These are phyloP conservation scores for Entomortierella beljakovae DNA, from an alignment of 192 early-diverging fungal genomes.

Conservation along the genomic window DNA sequence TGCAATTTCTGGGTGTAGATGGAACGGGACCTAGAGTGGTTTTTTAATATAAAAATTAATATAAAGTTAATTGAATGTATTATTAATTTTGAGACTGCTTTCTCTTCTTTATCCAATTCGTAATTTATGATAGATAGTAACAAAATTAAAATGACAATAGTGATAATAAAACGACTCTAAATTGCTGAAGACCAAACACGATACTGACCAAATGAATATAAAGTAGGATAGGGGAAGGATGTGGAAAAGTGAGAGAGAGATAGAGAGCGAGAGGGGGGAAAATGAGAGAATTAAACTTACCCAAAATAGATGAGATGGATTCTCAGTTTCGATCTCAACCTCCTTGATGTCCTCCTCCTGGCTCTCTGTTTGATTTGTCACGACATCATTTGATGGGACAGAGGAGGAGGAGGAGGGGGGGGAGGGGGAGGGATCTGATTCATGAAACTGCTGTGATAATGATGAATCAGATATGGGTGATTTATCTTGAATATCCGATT, in stretches of 20 bases:
- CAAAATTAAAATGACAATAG: no score
- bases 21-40: conserved; percentile 45
- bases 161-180: no score
- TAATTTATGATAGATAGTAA: no score
- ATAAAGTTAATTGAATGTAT: conserved; percentile 2
- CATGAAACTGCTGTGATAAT: not conserved
- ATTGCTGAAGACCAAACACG: not conserved
- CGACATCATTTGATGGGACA: not conserved
- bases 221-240: not conserved
- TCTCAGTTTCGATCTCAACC: conserved; percentile 51
- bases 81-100: not conserved
- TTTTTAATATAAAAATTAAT: no score
- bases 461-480: not conserved
- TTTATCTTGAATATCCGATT: not conserved
- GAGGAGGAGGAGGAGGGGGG: not conserved
- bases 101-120: no score
- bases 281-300: conserved; percentile 23
- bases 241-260: not conserved
- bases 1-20: conserved; percentile 60
- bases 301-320: conserved; percentile 60
- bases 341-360: conserved; percentile 46
- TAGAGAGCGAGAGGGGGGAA: not conserved
- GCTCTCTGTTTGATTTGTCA: not conserved
- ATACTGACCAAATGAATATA: not conserved
- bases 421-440: not conserved